These are phyloP conservation scores for Sporothrix mexicana DNA, from an alignment of 2,329 filamentous ascomycete species.

Conservation along the genomic window DNA sequence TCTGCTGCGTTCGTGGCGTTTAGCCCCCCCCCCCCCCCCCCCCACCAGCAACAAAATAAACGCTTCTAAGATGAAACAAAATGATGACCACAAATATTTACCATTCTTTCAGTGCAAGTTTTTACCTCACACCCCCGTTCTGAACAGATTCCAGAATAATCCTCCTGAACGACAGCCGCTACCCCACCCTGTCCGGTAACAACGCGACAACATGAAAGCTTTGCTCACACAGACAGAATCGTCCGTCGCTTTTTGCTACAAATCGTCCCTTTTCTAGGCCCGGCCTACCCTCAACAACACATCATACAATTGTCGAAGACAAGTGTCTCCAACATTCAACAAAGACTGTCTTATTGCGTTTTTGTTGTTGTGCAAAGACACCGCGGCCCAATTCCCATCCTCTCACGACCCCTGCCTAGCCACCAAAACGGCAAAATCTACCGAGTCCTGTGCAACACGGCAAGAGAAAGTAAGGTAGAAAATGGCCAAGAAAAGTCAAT, in stretches of 20 bases:
- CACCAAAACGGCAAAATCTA: conserved; percentile 25
- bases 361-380: neutral
- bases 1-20: too few relatives aligned
- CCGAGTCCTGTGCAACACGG: conserved; percentile 27
- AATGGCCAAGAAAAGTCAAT: neutral
- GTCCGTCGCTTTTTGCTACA: neutral
- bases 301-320: neutral
- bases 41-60: too few relatives aligned
- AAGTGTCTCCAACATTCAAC: neutral
- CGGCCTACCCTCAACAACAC: neutral
- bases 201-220: neutral
- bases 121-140: neutral
- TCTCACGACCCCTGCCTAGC: neutral
- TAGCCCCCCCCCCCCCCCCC: too few relatives aligned
- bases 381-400: neutral
- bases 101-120: neutral
- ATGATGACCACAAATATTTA: neutral
- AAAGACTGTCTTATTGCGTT: conserved; percentile 4
- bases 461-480: neutral
- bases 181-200: neutral
- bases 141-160: neutral
- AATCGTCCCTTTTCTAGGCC: neutral
- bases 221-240: neutral
- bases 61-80: neutral
- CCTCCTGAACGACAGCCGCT: neutral